These are phyloP conservation scores for Trichomonascus vanleenenianus DNA, from an alignment of 805 yeast genomes.

Conservation along the genomic window DNA sequence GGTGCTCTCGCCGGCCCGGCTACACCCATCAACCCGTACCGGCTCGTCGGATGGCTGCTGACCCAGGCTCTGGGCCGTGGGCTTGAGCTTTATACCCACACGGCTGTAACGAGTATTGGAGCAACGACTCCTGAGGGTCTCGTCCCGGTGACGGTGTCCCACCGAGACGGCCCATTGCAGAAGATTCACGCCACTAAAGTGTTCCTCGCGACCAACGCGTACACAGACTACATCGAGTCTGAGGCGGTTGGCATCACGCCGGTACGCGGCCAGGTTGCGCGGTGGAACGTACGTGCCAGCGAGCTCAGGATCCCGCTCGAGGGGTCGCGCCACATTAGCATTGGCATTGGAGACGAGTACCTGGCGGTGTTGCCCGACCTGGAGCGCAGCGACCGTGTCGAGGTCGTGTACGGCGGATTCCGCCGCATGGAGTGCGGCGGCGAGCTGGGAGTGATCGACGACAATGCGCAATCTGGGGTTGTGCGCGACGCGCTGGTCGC, in stretches of 20 bases:
- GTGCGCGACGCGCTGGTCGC: conserved; percentile 6
- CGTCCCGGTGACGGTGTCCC: neutral
- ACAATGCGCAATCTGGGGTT: conserved; percentile 5
- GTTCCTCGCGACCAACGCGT: conserved; percentile 34
- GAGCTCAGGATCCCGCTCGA: conserved; percentile 1
- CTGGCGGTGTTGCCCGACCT: conserved; percentile 11
- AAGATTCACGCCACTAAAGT: conserved; percentile 27
- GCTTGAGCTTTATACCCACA: conserved; percentile 37
- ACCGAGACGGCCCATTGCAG: conserved; percentile 17
- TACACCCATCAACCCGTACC: conserved; percentile 40
- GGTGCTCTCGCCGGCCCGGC: conserved; percentile 35
- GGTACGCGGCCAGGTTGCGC: conserved; percentile 23
- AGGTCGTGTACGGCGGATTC: conserved; percentile 15
- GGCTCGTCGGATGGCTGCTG: conserved; percentile 31
- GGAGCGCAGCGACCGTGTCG: conserved; percentile 2
- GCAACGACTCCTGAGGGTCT: conserved; percentile 1
- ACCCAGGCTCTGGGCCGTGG: conserved; percentile 29
- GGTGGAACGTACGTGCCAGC: conserved; percentile 8
- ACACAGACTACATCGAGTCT: conserved; percentile 15
- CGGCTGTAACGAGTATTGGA: conserved; percentile 29
- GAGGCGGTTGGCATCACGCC: conserved; percentile 16
- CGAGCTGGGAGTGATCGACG: conserved; percentile 12
- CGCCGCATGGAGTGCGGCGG: conserved; percentile 9
- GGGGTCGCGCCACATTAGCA: conserved; percentile 4
- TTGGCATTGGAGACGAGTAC: conserved; percentile 15